phyloP scores from a whole-genome alignment of 805 yeast genomes.

The Zygosaccharomyces lentus region DNA sequence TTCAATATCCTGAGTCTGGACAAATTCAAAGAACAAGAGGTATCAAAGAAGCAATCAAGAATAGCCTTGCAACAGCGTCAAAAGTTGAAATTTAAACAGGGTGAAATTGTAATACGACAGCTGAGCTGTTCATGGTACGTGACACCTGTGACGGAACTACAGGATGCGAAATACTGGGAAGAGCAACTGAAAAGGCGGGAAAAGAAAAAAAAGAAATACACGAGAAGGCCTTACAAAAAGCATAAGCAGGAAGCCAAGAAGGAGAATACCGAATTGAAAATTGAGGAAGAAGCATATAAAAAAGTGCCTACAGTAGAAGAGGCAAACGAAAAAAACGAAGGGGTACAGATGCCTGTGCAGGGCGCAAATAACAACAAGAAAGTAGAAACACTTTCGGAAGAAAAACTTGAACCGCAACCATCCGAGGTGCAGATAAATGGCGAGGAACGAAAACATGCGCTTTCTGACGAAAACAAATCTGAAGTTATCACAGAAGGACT shows the following conservation, averaged over 20 bases:
- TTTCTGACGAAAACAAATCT: background rate
- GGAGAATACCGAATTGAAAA: background rate
- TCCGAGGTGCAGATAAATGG: background rate
- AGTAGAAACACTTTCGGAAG: background rate
- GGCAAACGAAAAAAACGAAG: background rate
- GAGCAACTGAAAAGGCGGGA: constrained; percentile 39
- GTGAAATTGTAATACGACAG: constrained; percentile 24
- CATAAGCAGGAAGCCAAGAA: constrained; percentile 1
- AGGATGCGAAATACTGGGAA: constrained; percentile 42
- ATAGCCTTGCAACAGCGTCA: constrained; percentile 65
- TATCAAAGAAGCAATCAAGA: constrained; percentile 71
- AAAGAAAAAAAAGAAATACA: constrained; percentile 42
- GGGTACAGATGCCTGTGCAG: background rate
- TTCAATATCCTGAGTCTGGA: constrained; percentile 69
- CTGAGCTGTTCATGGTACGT: constrained; percentile 36
- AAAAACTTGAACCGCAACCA: background rate
- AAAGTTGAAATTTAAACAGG: constrained; percentile 56
- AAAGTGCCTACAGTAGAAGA: background rate
- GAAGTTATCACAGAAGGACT: background rate
- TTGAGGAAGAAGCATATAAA: constrained; percentile 1
- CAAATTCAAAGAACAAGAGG: constrained; percentile 78
- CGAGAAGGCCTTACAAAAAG: constrained; percentile 42
- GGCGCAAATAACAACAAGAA: background rate
- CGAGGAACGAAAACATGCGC: background rate
- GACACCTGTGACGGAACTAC: constrained; percentile 61